Percentiles rank a stretch among this genome's conserved stretches.
These are phyloP conservation scores for Aureobasidium leucospermi DNA, from an alignment of 2,329 filamentous ascomycete genomes.

Conservation along the genomic window DNA sequence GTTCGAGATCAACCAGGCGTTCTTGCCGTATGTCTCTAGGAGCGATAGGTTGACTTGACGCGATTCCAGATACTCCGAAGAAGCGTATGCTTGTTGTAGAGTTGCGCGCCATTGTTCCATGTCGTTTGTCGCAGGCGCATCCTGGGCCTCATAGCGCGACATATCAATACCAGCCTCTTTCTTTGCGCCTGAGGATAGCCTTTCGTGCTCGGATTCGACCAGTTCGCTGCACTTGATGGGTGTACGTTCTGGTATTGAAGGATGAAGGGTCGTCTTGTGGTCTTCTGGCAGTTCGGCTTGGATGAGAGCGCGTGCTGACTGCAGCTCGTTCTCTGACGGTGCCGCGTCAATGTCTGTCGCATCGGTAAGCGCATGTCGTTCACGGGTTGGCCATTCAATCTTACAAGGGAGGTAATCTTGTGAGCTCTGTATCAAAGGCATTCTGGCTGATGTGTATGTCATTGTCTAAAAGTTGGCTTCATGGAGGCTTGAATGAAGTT, in stretches of 20 bases:
- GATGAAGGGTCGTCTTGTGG: slow-evolving; percentile 46
- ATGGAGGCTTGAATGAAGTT: background rate
- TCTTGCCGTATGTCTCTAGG: slow-evolving; percentile 77
- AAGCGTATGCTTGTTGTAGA: slow-evolving; percentile 50
- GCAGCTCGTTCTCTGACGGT: slow-evolving; percentile 56
- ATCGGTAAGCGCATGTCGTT: slow-evolving; percentile 20
- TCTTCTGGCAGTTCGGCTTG: slow-evolving; percentile 53
- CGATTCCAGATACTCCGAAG: slow-evolving; percentile 50
- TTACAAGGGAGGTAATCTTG: slow-evolving; percentile 78
- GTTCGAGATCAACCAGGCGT: slow-evolving; percentile 86
- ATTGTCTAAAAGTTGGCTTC: background rate
- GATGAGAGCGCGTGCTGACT: slow-evolving; percentile 63
- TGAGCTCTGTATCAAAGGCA: slow-evolving; percentile 61
- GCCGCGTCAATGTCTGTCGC: slow-evolving; percentile 70
- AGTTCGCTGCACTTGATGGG: slow-evolving; percentile 55
- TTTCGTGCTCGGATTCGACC: slow-evolving; percentile 61
- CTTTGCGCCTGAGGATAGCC: slow-evolving; percentile 49
- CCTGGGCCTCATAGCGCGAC: slow-evolving; percentile 73
- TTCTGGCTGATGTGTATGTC: slow-evolving; percentile 29
- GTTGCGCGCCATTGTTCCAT: slow-evolving; percentile 43
- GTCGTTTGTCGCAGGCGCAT: slow-evolving; percentile 43
- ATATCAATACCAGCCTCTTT: slow-evolving; percentile 60
- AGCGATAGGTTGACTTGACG: slow-evolving; percentile 58
- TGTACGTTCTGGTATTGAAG: slow-evolving; percentile 48
- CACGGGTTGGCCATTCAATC: slow-evolving; percentile 22